These are phyloP conservation scores for Russula abietina DNA, from an alignment of 768 basidiomycete species.

Conservation along the genomic window DNA sequence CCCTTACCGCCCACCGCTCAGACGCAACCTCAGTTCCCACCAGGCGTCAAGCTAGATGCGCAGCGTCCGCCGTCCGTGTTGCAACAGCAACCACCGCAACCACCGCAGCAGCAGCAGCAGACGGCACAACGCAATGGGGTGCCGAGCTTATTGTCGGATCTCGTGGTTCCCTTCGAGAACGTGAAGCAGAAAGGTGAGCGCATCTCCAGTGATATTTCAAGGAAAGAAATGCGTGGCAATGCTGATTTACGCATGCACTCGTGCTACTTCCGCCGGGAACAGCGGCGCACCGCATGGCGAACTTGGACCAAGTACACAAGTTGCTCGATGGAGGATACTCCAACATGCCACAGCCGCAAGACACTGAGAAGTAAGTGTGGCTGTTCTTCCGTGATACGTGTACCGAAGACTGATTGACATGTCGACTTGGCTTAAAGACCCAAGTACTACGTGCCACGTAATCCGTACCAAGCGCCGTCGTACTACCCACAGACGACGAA, in stretches of 20 bases:
- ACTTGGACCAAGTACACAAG: conserved; percentile 86
- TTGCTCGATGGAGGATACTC: conserved; percentile 89
- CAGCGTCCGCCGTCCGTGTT: conserved; percentile 24
- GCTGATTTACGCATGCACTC: conserved; percentile 3
- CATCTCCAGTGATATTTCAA: not conserved
- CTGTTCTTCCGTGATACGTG: conserved; percentile 15
- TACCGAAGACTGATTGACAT: not conserved
- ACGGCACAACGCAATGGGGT: conserved; percentile 38
- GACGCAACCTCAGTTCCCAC: conserved; percentile 23
- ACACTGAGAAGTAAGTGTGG: conserved; percentile 77
- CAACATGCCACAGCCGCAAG: conserved; percentile 84
- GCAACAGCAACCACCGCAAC: conserved; percentile 35
- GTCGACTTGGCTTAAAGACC: conserved; percentile 51
- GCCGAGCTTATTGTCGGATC: conserved; percentile 84
- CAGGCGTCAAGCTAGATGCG: conserved; percentile 23
- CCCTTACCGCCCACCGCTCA: conserved; percentile 11
- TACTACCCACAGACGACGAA: conserved; percentile 93
- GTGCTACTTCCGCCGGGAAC: conserved; percentile 25
- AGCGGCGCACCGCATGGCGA: conserved; percentile 76
- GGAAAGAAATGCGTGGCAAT: not conserved
- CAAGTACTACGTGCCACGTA: conserved; percentile 92
- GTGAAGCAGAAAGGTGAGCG: conserved; percentile 90
- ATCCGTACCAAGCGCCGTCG: conserved; percentile 81
- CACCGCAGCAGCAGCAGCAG: conserved; percentile 38
- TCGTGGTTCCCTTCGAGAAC: conserved; percentile 90